Evolutionary conservation across 73 alveolate species (phyloP), one percentile per base, ranked within the genome.

Genomic region (Diophrys appendiculata): DNA sequence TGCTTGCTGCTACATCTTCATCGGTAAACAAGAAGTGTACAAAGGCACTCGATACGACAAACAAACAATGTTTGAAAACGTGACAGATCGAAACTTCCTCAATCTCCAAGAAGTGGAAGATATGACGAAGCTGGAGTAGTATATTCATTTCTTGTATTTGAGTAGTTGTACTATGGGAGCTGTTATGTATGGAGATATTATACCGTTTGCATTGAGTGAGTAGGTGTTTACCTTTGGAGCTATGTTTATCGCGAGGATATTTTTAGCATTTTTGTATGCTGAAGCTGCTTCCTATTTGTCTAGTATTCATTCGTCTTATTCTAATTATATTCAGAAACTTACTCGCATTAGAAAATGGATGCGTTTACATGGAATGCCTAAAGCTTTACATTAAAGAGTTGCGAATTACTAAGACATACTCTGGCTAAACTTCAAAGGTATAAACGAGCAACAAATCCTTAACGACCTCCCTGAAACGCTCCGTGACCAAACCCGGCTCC

Each of bases 371-470:
- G 33, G 80, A 22, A 33, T 89, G 29, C 78, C 85, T 2, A 14
- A 27, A 26, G 33, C 33, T 22, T 69, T 89, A 2, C 53, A 33
- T 31, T 34, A 73, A 52, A 65, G 96, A 53, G 84, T 89, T 14
- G n/a, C 18, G 11, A 85, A 73, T 68, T 74, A 73, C 54, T 54
- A 71, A 13, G 83, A 78, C 27, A 32, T 86, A 22, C 65, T 71
- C 1, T 85, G 96, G 93, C 33, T 22, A 0, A 89, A 89, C 23
- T 74, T 78, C 26, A 78, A 86, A 69, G 96, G 96, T 3, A 64
- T 79, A 28, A 83, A 86, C 29, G 91, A 85, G n/a, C n/a, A n/a
- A n/a, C 43, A 70, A 56, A 79, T 89, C 31, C 22, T 89, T 78
- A 52, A 60, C 29, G 92, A 89, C 68, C 68, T 89, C 27, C 95